phyloP scores from a whole-genome alignment of 495 filamentous ascomycete species.

The Lasiosphaeris hirsuta region DNA sequence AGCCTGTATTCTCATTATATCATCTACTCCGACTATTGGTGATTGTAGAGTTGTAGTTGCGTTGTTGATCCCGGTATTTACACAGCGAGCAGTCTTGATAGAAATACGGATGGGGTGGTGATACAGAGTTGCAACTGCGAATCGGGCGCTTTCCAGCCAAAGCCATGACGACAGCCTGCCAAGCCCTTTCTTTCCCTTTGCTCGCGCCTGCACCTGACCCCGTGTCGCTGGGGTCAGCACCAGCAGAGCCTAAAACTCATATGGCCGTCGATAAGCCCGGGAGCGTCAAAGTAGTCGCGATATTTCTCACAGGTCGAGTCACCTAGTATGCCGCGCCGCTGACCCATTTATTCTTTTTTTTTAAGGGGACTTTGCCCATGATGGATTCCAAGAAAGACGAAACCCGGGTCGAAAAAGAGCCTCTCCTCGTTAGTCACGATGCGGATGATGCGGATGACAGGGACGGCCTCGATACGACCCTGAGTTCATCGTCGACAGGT shows the following conservation, averaged over 20 bases:
- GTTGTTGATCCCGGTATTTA: no score
- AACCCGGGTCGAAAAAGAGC: not conserved
- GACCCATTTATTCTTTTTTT: not conserved
- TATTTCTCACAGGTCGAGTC: not conserved
- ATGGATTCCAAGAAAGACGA: constrained; percentile 15
- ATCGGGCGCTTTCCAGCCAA: constrained; percentile 12
- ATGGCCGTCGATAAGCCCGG: no score
- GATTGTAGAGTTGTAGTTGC: no score
- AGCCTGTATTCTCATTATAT: no score
- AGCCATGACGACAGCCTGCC: constrained; percentile 11
- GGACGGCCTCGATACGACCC: not conserved
- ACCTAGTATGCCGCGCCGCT: not conserved
- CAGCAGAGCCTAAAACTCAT: not conserved
- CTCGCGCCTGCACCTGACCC: not conserved
- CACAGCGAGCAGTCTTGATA: not conserved
- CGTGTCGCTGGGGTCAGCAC: not conserved
- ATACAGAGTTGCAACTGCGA: constrained; percentile 3
- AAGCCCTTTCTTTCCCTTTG: constrained; percentile 4
- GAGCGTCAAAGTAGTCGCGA: no score
- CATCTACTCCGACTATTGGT: no score
- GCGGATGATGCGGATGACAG: not conserved
- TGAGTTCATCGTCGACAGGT: not conserved
- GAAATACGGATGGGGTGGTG: not conserved
- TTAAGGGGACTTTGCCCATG: not conserved
- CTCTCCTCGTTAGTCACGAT: constrained; percentile 9